Conservation (phyloP, 768 basidiomycete genomes). For the Hericium alpestre region DNA sequence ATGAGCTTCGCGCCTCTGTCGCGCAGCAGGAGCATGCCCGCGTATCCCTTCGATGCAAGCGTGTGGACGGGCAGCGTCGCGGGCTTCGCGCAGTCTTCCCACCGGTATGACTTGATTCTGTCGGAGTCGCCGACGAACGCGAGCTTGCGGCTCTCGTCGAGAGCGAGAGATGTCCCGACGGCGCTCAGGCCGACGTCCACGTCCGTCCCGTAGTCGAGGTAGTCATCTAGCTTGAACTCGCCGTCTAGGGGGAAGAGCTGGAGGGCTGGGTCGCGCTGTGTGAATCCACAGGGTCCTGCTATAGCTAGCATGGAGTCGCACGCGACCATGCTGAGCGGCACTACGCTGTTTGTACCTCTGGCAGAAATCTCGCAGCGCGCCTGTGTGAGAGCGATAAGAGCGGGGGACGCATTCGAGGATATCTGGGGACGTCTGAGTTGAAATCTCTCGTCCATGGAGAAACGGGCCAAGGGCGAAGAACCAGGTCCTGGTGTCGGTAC, state of each 20-base stretch:
- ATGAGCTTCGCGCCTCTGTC: constrained; percentile 17
- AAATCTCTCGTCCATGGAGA: too few species aligned
- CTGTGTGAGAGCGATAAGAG: too few species aligned
- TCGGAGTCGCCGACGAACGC: constrained; percentile 26
- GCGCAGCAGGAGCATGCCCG: constrained; percentile 24
- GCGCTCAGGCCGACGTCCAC: not conserved
- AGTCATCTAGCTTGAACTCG: not conserved
- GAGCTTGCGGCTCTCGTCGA: constrained; percentile 26
- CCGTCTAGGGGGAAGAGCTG: not conserved
- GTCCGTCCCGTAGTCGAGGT: not conserved
- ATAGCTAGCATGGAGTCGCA: not conserved
- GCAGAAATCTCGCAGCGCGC: too few species aligned
- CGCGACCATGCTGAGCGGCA: too few species aligned
- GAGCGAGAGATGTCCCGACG: not conserved
- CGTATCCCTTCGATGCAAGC: constrained; percentile 13
- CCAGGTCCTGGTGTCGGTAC: too few species aligned
- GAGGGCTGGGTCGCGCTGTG: not conserved
- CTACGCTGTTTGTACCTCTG: too few species aligned
- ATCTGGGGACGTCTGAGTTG: too few species aligned
- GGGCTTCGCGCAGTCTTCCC: constrained; percentile 7
- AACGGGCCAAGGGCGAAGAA: too few species aligned
- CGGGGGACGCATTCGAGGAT: too few species aligned
- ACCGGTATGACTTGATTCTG: constrained; percentile 29
- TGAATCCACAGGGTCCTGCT: not conserved
- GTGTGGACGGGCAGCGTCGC: constrained; percentile 23